phyloP scores from a whole-genome alignment of 768 basidiomycete genomes.

The Sporobolomyces pararoseus region DNA sequence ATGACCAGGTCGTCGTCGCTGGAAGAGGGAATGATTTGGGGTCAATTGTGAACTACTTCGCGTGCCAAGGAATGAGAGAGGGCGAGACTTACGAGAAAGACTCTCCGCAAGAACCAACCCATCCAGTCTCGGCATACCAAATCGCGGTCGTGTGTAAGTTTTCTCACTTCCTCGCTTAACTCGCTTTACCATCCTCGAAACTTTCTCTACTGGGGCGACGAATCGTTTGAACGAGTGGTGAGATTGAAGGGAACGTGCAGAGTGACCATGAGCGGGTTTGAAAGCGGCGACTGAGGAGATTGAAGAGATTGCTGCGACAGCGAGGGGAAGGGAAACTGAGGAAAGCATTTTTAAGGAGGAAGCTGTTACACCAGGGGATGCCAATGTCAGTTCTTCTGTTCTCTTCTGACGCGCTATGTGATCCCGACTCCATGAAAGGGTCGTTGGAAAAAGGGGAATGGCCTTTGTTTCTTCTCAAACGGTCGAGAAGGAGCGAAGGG shows the following conservation, averaged over 20 bases:
- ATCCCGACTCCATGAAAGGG: too few species aligned
- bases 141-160: conserved; percentile 30
- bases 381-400: too few species aligned
- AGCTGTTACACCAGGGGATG: too few species aligned
- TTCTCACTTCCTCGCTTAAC: conserved; percentile 13
- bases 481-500: too few species aligned
- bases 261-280: background rate
- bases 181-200: conserved; percentile 19
- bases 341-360: conserved; percentile 6
- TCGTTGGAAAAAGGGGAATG: too few species aligned
- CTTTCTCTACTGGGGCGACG: conserved; percentile 11
- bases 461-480: too few species aligned
- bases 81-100: conserved; percentile 12
- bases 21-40: too few species aligned
- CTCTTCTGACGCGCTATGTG: too few species aligned
- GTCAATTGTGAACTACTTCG: too few species aligned
- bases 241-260: background rate
- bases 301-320: conserved; percentile 9
- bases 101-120: conserved; percentile 29
- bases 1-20: conserved; percentile 18
- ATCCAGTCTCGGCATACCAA: conserved; percentile 31
- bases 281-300: conserved; percentile 7
- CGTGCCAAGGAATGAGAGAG: too few species aligned
- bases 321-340: conserved; percentile 9
- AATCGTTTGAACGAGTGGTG: conserved; percentile 5